Percentiles rank a stretch among this genome's conserved stretches.
These are phyloP conservation scores for Petasospora fabianii DNA, from an alignment of 1,139 yeast genomes.

Conservation along the genomic window DNA sequence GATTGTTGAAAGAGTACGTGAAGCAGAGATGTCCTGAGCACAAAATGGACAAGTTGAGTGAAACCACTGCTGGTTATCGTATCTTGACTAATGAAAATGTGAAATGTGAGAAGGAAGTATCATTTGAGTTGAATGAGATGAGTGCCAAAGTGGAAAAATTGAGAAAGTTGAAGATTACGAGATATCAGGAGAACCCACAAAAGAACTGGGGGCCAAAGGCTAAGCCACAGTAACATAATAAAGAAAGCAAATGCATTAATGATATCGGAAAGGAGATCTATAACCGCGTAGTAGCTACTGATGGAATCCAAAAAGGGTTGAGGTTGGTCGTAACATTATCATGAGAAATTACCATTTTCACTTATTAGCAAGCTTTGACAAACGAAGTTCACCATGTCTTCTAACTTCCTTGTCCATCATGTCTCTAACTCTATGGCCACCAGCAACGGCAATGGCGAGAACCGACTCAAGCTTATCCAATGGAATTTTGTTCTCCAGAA, in stretches of 20 bases:
- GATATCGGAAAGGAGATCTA: too few species aligned
- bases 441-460: constrained; percentile 85
- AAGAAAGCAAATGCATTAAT: too few species aligned
- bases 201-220: constrained; percentile 97
- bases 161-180: constrained; percentile 73
- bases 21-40: constrained; percentile 38
- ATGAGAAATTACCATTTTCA: too few species aligned
- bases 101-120: constrained; percentile 35
- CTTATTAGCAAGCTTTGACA: constrained; percentile 30
- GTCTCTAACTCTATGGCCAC: constrained; percentile 76
- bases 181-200: constrained; percentile 88
- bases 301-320: too few species aligned
- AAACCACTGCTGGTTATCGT: constrained; percentile 60
- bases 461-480: constrained; percentile 74
- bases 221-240: constrained; percentile 41
- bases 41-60: constrained; percentile 40
- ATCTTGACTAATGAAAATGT: constrained; percentile 44
- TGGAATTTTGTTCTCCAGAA: constrained; percentile 82
- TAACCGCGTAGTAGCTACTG: too few species aligned
- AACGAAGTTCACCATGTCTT: constrained; percentile 54
- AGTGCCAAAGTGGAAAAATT: constrained; percentile 53
- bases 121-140: constrained; percentile 54
- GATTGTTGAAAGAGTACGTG: constrained; percentile 66
- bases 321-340: too few species aligned
- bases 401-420: constrained; percentile 85